Percentiles rank a stretch among this genome's conserved stretches.
Evolutionary conservation across 495 filamentous ascomycete genomes (phyloP).

Genomic region (Lasiosphaeria ovina): DNA sequence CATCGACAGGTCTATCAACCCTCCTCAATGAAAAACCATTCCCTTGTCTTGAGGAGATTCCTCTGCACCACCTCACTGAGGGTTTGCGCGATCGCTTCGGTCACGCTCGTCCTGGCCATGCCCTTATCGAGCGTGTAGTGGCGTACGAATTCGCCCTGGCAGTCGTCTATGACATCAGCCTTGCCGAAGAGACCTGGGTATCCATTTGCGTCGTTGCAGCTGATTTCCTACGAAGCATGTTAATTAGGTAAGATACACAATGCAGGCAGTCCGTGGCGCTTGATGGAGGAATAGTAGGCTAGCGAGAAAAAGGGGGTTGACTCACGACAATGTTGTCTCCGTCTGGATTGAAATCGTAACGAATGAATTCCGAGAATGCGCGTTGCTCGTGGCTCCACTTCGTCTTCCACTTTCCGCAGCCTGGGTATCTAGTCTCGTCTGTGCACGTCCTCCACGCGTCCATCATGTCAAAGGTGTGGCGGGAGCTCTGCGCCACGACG

Average conservation of each 20-base stretch:
- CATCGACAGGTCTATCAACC: no score
- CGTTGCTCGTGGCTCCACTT: slow-evolving; percentile 42
- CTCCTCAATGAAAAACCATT: neutral
- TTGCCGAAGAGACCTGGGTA: slow-evolving; percentile 6
- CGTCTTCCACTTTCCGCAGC: slow-evolving; percentile 32
- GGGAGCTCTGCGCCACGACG: slow-evolving; percentile 38
- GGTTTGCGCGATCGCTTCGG: slow-evolving; percentile 5
- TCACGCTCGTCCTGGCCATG: slow-evolving; percentile 3
- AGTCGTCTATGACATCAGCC: slow-evolving; percentile 4
- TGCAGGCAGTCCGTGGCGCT: no score
- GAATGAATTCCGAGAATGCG: slow-evolving; percentile 38
- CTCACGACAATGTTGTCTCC: slow-evolving; percentile 30
- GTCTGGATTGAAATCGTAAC: slow-evolving; percentile 32
- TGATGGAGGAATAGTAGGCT: no score
- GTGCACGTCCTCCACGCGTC: slow-evolving; percentile 40
- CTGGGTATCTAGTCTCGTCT: slow-evolving; percentile 26
- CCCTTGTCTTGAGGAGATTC: neutral
- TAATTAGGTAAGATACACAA: no score
- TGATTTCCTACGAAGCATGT: slow-evolving; percentile 22
- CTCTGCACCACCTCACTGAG: slow-evolving; percentile 4
- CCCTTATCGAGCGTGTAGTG: slow-evolving; percentile 5
- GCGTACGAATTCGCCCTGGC: slow-evolving; percentile 10
- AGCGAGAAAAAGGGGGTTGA: neutral
- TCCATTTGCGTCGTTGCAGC: slow-evolving; percentile 39
- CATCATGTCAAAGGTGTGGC: slow-evolving; percentile 37